These are phyloP conservation scores for Naumovozyma baii DNA, from an alignment of 805 yeast species.

Conservation along the genomic window DNA sequence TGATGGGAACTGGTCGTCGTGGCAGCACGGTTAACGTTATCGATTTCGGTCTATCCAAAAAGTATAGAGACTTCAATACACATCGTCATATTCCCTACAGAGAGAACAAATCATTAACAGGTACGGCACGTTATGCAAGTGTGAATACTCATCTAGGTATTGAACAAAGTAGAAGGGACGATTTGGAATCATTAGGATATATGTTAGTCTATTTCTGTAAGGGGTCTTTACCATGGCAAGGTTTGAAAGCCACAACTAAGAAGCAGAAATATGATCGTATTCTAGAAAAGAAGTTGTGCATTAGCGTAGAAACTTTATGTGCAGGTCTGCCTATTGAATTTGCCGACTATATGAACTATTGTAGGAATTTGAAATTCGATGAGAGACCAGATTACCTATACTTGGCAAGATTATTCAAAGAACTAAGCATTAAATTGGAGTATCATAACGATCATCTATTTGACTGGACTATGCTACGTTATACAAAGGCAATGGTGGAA, in stretches of 20 bases:
- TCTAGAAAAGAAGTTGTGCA: constrained; percentile 90
- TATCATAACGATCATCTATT: constrained; percentile 90
- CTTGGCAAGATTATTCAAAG: constrained; percentile 83
- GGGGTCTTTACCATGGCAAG: constrained; percentile 98
- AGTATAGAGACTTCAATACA: constrained; percentile 89
- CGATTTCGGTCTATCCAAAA: constrained; percentile 90
- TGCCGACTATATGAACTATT: constrained; percentile 78
- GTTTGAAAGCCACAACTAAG: constrained; percentile 94
- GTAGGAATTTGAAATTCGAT: constrained; percentile 86
- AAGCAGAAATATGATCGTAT: constrained; percentile 95
- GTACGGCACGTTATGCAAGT: constrained; percentile 96
- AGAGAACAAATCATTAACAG: constrained; percentile 92
- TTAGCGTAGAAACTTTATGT: constrained; percentile 82
- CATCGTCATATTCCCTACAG: constrained; percentile 94
- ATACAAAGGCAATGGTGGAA: constrained; percentile 31
- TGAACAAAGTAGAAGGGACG: constrained; percentile 95
- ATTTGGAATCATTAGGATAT: constrained; percentile 88
- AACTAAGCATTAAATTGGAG: constrained; percentile 78
- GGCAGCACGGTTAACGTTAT: constrained; percentile 94
- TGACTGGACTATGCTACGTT: constrained; percentile 78
- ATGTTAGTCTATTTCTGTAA: constrained; percentile 90
- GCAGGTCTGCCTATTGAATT: constrained; percentile 91
- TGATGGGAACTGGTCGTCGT: constrained; percentile 84
- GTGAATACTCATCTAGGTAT: constrained; percentile 95
- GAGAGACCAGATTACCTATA: constrained; percentile 94